Percentiles rank a stretch among this genome's conserved stretches.
Evolutionary conservation across 2,329 filamentous ascomycete genomes (phyloP).

Genomic region (Grosmannia serpens): DNA sequence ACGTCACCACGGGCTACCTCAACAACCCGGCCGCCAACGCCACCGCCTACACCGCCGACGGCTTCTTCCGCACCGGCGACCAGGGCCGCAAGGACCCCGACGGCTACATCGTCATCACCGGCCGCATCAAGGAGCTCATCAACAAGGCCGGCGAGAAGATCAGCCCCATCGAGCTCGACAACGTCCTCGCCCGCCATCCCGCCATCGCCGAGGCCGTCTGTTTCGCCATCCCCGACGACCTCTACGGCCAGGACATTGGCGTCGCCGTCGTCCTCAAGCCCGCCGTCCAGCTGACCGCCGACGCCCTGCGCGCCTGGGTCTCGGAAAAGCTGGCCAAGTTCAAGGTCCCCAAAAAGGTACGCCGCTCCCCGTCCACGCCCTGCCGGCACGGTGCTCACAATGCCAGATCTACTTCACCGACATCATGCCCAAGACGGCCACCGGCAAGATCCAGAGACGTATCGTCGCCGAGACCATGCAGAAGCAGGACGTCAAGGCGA

Average conservation of each 20-base stretch:
- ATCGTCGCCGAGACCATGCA: constrained; percentile 81
- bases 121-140: constrained; percentile 88
- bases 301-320: constrained; percentile 58
- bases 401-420: constrained; percentile 68
- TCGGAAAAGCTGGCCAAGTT: constrained; percentile 64
- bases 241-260: constrained; percentile 74
- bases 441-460: constrained; percentile 75
- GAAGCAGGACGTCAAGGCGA: constrained; percentile 51
- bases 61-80: constrained; percentile 82
- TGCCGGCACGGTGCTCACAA: not conserved
- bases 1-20: constrained; percentile 75
- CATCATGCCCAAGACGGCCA: constrained; percentile 84
- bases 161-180: constrained; percentile 78
- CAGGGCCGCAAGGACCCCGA: constrained; percentile 72
- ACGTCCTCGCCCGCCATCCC: constrained; percentile 63
- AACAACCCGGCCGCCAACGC: constrained; percentile 72
- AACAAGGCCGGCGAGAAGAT: constrained; percentile 89
- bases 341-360: constrained; percentile 72
- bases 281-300: constrained; percentile 41
- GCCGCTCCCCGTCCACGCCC: constrained; percentile 12
- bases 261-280: constrained; percentile 65
- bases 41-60: constrained; percentile 58
- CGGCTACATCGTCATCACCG: constrained; percentile 76
- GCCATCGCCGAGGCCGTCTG: constrained; percentile 68
- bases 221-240: constrained; percentile 71